Conservation (phyloP, 306 rosid genomes). For the Geum urbanum region DNA sequence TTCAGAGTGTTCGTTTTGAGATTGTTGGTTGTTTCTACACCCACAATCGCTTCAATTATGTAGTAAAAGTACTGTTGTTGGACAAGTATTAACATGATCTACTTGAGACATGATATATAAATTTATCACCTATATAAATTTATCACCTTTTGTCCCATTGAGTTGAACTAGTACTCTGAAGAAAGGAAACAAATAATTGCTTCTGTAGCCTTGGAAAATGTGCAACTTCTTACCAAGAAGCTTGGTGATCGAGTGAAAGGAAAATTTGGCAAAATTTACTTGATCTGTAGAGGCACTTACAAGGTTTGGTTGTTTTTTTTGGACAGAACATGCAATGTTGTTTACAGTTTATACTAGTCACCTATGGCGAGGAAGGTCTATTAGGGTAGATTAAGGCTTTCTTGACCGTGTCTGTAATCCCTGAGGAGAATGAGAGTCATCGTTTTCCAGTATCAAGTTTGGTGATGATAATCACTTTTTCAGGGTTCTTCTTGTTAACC, state of each 20-base stretch:
- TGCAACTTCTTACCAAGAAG: neutral
- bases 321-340: too few relatives aligned
- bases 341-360: too few relatives aligned
- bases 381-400: slow-evolving; percentile 22
- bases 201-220: neutral
- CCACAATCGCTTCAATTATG: slow-evolving; percentile 14
- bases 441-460: slow-evolving; percentile 9
- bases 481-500: neutral
- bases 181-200: slow-evolving; percentile 18
- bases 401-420: neutral
- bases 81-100: slow-evolving; percentile 17
- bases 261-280: neutral
- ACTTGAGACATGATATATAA: slow-evolving; percentile 7
- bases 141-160: slow-evolving; percentile 11
- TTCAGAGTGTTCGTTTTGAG: slow-evolving; percentile 22
- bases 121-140: slow-evolving; percentile 13
- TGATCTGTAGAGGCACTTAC: neutral
- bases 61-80: slow-evolving; percentile 23
- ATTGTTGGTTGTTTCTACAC: slow-evolving; percentile 1
- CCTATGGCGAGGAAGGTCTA: neutral
- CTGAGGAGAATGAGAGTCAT: neutral
- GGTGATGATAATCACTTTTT: slow-evolving; percentile 13
- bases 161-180: neutral
- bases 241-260: neutral
- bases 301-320: too few relatives aligned